Base-by-base conservation (phyloP, 352 stramenopile species). In the Pythium folliculosum region DNA sequence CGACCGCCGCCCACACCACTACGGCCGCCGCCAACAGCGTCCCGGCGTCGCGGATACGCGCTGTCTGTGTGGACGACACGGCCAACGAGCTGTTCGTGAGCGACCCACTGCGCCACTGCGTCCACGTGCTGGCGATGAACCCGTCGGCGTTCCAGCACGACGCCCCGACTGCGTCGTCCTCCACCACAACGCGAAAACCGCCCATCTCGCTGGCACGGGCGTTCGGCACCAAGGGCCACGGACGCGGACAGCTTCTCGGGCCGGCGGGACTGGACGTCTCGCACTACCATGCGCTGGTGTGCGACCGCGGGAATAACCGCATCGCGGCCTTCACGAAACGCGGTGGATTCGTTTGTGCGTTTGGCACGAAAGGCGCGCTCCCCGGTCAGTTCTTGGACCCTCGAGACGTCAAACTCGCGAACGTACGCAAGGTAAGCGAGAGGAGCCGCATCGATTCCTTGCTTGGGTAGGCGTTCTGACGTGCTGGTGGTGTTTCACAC, bases 221-320 rank as follows among this genome's bases (percentile, higher is more conserved):
- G 9, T 81, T 85, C 61, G 73, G 75, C 21, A 47, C 51, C 0
- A 76, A 71, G 53, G 77, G 77, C 25, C 67, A 72, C 47, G 75
- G 66, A 0, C 38, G 35, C 7, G 77, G 70, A 10, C 60, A 82
- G 8, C 49, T 90, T 12, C 80, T 85, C 59, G 68, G 75, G 21
- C 80, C 78, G 10, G 71, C 56, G 27, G 77, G 76, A 4, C 68
- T 90, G 12, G 80, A 84, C 63, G 54, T 87, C 21, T 90, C 81
- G 0, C 84, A 90, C 70, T 91, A 91, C 47, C 84, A 93, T 45
- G 72, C 85, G 6, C 60, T 89, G 8, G 77, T 90, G 3, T 90
- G 78, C 22, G 84, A 93, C 55, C 69, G 62, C 8, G 84, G 82
- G 0, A 86, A 90, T 44, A 66, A 68, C 32, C 77, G 81, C 3